phyloP scores from a whole-genome alignment of 805 yeast genomes.

The Torulaspora gathmanii region DNA sequence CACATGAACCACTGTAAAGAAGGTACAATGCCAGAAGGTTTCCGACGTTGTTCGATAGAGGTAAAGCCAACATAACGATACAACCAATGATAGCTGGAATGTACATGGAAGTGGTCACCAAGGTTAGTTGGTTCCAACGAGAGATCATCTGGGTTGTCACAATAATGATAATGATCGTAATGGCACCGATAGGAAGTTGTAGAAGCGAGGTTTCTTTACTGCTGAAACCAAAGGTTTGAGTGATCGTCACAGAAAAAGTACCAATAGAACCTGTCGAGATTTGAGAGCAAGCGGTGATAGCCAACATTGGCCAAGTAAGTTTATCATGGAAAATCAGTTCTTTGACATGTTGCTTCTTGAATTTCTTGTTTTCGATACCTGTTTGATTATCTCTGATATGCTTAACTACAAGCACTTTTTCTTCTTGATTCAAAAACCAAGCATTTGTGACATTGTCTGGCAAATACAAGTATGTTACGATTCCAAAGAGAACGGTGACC shows the following conservation, averaged over 20 bases:
- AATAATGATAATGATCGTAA: slow-evolving; percentile 42
- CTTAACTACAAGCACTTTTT: slow-evolving; percentile 44
- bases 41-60: slow-evolving; percentile 39
- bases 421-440: slow-evolving; percentile 40
- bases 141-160: slow-evolving; percentile 39
- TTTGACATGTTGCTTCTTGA: slow-evolving; percentile 42
- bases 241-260: slow-evolving; percentile 49
- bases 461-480: slow-evolving; percentile 39
- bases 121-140: slow-evolving; percentile 36
- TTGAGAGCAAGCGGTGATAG: slow-evolving; percentile 44
- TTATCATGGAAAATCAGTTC: slow-evolving; percentile 46
- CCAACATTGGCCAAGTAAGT: slow-evolving; percentile 48
- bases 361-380: slow-evolving; percentile 47
- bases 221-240: slow-evolving; percentile 48
- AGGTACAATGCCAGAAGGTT: slow-evolving; percentile 47
- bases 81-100: slow-evolving; percentile 49
- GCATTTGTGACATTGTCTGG: slow-evolving; percentile 48
- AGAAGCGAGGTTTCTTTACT: slow-evolving; percentile 43
- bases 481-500: slow-evolving; percentile 48
- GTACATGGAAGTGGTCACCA: slow-evolving; percentile 39
- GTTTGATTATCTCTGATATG: slow-evolving; percentile 47
- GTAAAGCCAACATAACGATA: slow-evolving; percentile 41
- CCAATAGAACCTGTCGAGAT: slow-evolving; percentile 50
- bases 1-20: slow-evolving; percentile 52
- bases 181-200: slow-evolving; percentile 56